Evolutionary conservation across 148 eudicot genomes (phyloP).

Genomic region (Simmondsia chinensis): DNA sequence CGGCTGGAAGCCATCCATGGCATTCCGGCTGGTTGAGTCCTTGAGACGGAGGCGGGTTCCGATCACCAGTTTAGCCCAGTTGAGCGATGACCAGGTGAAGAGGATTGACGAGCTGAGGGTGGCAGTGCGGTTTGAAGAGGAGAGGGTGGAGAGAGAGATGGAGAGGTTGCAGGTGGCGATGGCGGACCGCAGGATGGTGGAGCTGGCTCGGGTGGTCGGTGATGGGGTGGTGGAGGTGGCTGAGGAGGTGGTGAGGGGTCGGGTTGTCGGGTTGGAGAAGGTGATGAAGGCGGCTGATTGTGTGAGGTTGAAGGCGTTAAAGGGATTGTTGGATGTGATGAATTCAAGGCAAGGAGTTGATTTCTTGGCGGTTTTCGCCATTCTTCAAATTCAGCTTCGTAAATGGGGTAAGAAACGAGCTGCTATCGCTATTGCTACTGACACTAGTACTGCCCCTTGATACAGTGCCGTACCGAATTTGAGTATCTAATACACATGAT

Average conservation of each 20-base stretch:
- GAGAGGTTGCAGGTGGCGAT: slow-evolving; percentile 60
- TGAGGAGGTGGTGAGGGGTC: slow-evolving; percentile 20
- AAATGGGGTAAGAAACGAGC: slow-evolving; percentile 26
- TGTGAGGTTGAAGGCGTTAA: slow-evolving; percentile 36
- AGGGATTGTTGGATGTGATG: slow-evolving; percentile 35
- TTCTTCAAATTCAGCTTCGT: slow-evolving; percentile 33
- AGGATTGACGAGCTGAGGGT: slow-evolving; percentile 16
- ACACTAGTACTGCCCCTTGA: too few species aligned
- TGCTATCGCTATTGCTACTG: too few species aligned
- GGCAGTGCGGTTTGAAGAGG: slow-evolving; percentile 40
- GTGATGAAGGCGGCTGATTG: slow-evolving; percentile 37
- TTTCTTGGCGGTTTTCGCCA: slow-evolving; percentile 43
- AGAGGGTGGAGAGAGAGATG: slow-evolving; percentile 57
- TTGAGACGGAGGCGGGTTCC: slow-evolving; percentile 18
- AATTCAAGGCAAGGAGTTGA: slow-evolving; percentile 36
- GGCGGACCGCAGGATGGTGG: slow-evolving; percentile 37
- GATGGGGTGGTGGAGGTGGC: slow-evolving; percentile 15
- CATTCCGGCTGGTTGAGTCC: slow-evolving; percentile 37
- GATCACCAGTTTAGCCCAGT: slow-evolving; percentile 17
- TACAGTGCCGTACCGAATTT: too few species aligned
- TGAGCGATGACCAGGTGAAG: slow-evolving; percentile 40
- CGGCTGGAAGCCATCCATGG: slow-evolving; percentile 74
- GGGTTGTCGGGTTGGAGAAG: slow-evolving; percentile 22
- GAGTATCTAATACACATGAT: too few species aligned
- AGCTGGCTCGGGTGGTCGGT: slow-evolving; percentile 19